These are phyloP conservation scores for Rheum nobile DNA, from an alignment of 148 eudicot genomes.

Conservation along the genomic window DNA sequence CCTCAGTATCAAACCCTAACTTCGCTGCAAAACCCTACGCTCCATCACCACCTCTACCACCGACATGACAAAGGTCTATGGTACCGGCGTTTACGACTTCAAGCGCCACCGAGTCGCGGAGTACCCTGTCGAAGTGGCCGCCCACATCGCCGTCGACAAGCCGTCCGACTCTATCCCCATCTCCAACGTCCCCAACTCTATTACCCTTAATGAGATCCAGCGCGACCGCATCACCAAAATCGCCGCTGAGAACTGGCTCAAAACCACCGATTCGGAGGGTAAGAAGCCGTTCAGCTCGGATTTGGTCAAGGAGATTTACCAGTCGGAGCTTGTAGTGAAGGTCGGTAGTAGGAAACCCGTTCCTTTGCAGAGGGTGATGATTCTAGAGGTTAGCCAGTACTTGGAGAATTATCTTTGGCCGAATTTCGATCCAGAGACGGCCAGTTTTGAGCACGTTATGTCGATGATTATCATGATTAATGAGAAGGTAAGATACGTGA, in stretches of 20 bases:
- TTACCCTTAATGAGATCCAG: conserved; percentile 69
- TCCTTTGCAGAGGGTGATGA: conserved; percentile 86
- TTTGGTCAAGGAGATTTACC: conserved; percentile 71
- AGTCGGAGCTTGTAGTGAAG: conserved; percentile 56
- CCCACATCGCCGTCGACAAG: conserved; percentile 17
- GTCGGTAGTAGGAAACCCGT: conserved; percentile 55
- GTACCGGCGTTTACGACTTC: conserved; percentile 82
- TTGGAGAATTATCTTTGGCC: conserved; percentile 95
- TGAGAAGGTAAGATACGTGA: conserved; percentile 56
- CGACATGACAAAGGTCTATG: conserved; percentile 71
- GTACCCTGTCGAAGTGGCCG: conserved; percentile 43
- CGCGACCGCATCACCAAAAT: conserved; percentile 72
- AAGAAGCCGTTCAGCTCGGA: conserved; percentile 42
- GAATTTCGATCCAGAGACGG: conserved; percentile 48
- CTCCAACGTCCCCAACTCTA: conserved; percentile 40
- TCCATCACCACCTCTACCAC: background rate
- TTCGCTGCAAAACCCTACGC: conserved; percentile 1
- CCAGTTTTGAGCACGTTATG: conserved; percentile 84
- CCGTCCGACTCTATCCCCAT: conserved; percentile 33
- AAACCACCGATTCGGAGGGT: conserved; percentile 11
- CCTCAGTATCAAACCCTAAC: background rate
- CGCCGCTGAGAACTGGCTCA: conserved; percentile 63
- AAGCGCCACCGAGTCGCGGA: conserved; percentile 95
- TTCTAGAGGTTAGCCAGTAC: conserved; percentile 93
- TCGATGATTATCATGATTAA: conserved; percentile 90